Conservation (phyloP, 169 alveolate species). For the Plasmodium berghei region DNA sequence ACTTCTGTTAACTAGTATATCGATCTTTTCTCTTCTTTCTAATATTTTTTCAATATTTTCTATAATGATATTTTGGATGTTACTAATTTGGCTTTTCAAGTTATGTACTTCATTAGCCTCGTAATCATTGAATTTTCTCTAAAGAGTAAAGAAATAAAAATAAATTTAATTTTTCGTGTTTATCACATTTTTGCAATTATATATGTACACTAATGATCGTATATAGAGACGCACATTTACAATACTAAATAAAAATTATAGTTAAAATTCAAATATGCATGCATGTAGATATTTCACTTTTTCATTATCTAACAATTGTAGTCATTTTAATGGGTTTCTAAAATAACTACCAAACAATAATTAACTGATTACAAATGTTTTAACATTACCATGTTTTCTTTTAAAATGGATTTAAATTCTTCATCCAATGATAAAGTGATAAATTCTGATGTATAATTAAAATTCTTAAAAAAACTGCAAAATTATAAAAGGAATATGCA, state of each 20-base stretch:
- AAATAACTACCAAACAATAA: too few species aligned
- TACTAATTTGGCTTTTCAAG: slow-evolving; percentile 54
- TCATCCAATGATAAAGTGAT: slow-evolving; percentile 72
- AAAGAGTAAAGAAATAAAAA: background rate
- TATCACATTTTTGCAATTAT: background rate
- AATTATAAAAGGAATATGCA: slow-evolving; percentile 5
- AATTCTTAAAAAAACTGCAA: slow-evolving; percentile 61
- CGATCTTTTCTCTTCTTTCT: slow-evolving; percentile 73
- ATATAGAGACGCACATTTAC: background rate
- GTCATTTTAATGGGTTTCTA: too few species aligned
- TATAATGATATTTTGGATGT: slow-evolving; percentile 68
- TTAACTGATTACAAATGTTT: background rate
- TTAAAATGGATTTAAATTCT: slow-evolving; percentile 66
- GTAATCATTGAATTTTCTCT: slow-evolving; percentile 59
- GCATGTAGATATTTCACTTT: background rate
- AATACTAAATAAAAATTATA: background rate
- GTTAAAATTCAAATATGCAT: background rate
- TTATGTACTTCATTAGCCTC: slow-evolving; percentile 74
- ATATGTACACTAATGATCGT: background rate
- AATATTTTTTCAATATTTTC: slow-evolving; percentile 72
- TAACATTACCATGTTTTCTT: slow-evolving; percentile 62
- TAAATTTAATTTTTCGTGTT: background rate
- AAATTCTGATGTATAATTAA: slow-evolving; percentile 53
- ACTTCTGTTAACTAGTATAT: slow-evolving; percentile 69
- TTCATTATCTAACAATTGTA: background rate